Evolutionary conservation across 2,329 filamentous ascomycete genomes (phyloP).

Genomic region (Cladorrhinum sp.): DNA sequence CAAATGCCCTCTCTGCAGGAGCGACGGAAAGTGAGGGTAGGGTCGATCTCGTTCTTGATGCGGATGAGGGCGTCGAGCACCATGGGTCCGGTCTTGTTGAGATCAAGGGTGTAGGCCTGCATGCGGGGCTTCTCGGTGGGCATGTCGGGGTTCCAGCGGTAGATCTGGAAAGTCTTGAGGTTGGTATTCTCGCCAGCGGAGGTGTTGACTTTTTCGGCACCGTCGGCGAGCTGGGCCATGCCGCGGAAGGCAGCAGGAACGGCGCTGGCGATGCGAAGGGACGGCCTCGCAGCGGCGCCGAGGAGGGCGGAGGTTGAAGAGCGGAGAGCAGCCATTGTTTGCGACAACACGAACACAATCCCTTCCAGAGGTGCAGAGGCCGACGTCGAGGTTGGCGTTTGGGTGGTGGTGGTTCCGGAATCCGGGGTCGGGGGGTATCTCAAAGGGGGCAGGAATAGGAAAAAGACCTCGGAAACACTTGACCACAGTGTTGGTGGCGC

Average conservation of each 20-base stretch:
- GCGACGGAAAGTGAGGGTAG: conserved; percentile 91
- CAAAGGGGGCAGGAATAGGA: conserved; percentile 9
- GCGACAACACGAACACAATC: background rate
- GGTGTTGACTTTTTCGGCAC: conserved; percentile 47
- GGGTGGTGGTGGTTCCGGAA: background rate
- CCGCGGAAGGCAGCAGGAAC: conserved; percentile 26
- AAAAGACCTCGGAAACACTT: conserved; percentile 20
- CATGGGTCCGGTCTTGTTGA: conserved; percentile 99
- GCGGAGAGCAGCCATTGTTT: conserved; percentile 60
- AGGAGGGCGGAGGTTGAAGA: conserved; percentile 53
- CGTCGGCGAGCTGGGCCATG: conserved; percentile 35
- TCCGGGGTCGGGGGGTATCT: conserved; percentile 1
- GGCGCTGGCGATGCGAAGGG: conserved; percentile 29
- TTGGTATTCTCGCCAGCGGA: conserved; percentile 61
- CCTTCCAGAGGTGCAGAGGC: no score
- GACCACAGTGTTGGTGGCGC: conserved; percentile 16
- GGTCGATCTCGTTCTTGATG: conserved; percentile 99
- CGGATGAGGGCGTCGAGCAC: conserved; percentile 93
- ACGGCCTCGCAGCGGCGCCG: conserved; percentile 46
- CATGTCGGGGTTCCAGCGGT: conserved; percentile 95
- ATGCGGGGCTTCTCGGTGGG: conserved; percentile 91
- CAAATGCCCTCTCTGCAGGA: conserved; percentile 98
- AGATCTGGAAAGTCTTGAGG: conserved; percentile 96
- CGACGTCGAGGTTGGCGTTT: conserved; percentile 11
- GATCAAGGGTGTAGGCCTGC: conserved; percentile 90